Evolutionary conservation across 495 filamentous ascomycete species (phyloP), one percentile per base, ranked within the genome.

Genomic region (Pseudoneurospora amorphoporcata): DNA sequence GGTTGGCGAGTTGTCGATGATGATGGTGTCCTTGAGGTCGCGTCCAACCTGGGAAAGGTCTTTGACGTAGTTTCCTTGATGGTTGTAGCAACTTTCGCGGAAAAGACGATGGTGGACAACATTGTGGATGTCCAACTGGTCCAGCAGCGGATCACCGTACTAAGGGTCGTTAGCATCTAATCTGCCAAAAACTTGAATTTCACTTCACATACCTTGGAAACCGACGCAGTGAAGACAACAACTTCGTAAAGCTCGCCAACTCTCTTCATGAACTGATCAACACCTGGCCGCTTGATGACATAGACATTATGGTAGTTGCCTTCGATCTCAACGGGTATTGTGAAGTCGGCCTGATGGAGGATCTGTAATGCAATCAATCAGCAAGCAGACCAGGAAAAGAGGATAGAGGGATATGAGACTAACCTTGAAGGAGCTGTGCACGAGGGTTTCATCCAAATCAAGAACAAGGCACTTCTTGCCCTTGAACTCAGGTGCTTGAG

Each of bases 371-470:
- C 19, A 38, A 70, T 12, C 77, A 79, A 82, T 73, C 16, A 73
- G 74, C 69, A 41, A 72, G 14, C 8, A 19, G 38, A 35, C 7
- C n/a, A 1, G 14, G 9, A 14, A 12, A 53, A 35, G n/a, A 61
- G 23, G 16, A 1, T 71, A 35, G 14, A 42, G 6, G 3, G 37
- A 42, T 38, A 2, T 4, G 5, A 7, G 10, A 39, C 80, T 77
- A 83, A 97, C 95, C 90, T 99, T 99, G 82, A 99, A 99, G 77
- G 95, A 98, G 81, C 95, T 98, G 82, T 99, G 95, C 29, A 99
- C 95, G 42, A 99, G 83, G n/a, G 96, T 99, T 81, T 99, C 95
- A 75, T 99, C 95, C 65, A 99, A 83, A 83, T 99, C 95, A 35
- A 99, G 86, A 17, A 99, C 95, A 58, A 99, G 84, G 77, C 96